Evolutionary conservation across 371 early-diverging fungal species (phyloP), one percentile per base, ranked within the genome.

Genomic region (Cokeromyces recurvatus): DNA sequence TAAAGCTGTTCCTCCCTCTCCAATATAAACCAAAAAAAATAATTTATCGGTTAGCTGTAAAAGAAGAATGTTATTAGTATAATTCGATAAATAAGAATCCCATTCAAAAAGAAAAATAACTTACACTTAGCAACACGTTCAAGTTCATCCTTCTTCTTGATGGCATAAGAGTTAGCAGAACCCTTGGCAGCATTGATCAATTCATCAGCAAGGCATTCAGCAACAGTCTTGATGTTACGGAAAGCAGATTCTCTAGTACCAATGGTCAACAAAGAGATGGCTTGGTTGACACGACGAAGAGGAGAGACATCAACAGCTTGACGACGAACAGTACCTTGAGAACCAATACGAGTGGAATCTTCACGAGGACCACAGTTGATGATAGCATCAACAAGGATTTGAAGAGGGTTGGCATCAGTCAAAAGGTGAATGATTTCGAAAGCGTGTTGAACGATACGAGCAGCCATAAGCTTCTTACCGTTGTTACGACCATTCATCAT

Each of bases 401-500:
- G 99, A 68, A 99, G 81, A 56, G 99, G 99, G 87, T 98, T 99
- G 73, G 83, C 82, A 72, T 95, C 95, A 63, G 98, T 95, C 71
- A 94, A 82, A 65, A 92, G 82, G 86, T 98, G 79, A 71, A 99
- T 90, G 78, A 99, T 98, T 75, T 94, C 92, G 71, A 97, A 97
- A 48, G 99, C 92, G 79, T 98, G 94, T 85, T 95, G 92, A 73
- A 99, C 88, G 66, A 95, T 94, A 66, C 95, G 92, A 57, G 87
- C 87, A 59, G 98, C 94, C 89, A 99, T 89, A 57, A 93, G 81
- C 85, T 99, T 98, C 88, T 99, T 99, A 59, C 99, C 98, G 82
- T 94, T 97, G 91, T 99, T 99, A 73, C 98, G 94, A 62, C 99
- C 99, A 83, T 94, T 92, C 92, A 96, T 96, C 99, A 99, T 99